A percentile compares a stretch with the other conserved stretches of the same genome.
Conservation (phyloP, 805 yeast genomes). For the Ogataea salicorniae region DNA sequence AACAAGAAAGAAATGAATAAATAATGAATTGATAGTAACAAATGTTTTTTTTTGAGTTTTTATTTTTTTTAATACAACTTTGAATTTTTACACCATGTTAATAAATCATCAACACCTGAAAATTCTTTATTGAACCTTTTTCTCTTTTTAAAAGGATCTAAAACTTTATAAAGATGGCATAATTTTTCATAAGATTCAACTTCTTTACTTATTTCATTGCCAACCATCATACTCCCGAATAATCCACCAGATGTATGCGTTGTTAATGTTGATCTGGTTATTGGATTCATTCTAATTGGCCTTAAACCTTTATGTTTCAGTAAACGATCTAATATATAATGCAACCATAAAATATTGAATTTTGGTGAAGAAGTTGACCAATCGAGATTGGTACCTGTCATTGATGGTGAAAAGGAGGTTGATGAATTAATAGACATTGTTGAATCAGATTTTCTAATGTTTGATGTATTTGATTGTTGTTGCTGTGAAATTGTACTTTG, state of each 20-base stretch:
- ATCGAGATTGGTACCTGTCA: slow-evolving; percentile 29
- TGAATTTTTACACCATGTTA: slow-evolving; percentile 6
- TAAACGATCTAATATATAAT: slow-evolving; percentile 50
- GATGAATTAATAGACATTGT: slow-evolving; percentile 2
- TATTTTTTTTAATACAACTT: background rate
- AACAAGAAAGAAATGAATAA: background rate
- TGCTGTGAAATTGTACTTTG: background rate
- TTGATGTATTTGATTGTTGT: background rate
- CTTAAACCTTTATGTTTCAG: slow-evolving; percentile 34
- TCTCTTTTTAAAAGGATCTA: slow-evolving; percentile 31
- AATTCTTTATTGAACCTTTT: slow-evolving; percentile 15
- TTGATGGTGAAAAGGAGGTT: background rate
- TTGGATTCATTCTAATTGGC: slow-evolving; percentile 25
- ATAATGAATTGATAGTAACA: background rate
- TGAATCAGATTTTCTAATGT: slow-evolving; percentile 5
- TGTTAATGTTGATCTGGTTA: slow-evolving; percentile 14
- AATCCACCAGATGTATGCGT: background rate
- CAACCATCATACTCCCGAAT: slow-evolving; percentile 9
- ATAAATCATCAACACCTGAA: slow-evolving; percentile 12
- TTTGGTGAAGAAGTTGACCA: slow-evolving; percentile 44
- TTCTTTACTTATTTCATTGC: slow-evolving; percentile 18
- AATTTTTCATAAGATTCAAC: slow-evolving; percentile 24
- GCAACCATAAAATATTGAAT: slow-evolving; percentile 62
- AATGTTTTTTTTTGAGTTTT: too few relatives aligned
- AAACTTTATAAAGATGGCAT: slow-evolving; percentile 26